Evolutionary conservation across 768 basidiomycete genomes (phyloP).

Genomic region (Boletus rufocinnamomeus): DNA sequence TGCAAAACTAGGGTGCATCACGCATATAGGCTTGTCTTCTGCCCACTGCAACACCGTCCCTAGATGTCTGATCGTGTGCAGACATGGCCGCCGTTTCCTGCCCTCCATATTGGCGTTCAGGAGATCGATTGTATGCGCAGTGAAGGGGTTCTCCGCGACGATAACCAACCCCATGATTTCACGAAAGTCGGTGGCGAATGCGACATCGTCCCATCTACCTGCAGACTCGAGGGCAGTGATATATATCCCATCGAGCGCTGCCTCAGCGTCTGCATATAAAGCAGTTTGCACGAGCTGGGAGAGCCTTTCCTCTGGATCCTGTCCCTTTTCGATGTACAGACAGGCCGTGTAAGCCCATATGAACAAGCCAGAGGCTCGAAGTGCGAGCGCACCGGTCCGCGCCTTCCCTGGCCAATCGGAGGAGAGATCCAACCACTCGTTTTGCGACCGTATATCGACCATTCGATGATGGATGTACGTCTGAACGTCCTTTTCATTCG

Average conservation of each 20-base stretch:
- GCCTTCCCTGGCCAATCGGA: slow-evolving; percentile 34
- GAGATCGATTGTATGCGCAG: slow-evolving; percentile 28
- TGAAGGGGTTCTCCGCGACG: slow-evolving; percentile 33
- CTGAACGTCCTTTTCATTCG: slow-evolving; percentile 29
- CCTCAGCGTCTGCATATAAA: slow-evolving; percentile 29
- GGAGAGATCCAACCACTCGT: slow-evolving; percentile 29
- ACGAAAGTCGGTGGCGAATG: slow-evolving; percentile 33
- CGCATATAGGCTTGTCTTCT: slow-evolving; percentile 29
- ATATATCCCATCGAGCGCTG: slow-evolving; percentile 33
- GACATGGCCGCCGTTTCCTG: slow-evolving; percentile 26
- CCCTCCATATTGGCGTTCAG: slow-evolving; percentile 20
- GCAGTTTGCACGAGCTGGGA: slow-evolving; percentile 23
- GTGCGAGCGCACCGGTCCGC: slow-evolving; percentile 17
- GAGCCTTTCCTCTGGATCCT: slow-evolving; percentile 35
- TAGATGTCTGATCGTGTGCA: slow-evolving; percentile 33
- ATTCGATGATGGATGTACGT: slow-evolving; percentile 30
- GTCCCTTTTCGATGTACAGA: slow-evolving; percentile 33
- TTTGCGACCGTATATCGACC: slow-evolving; percentile 29
- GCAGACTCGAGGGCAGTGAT: slow-evolving; percentile 34
- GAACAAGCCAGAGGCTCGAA: slow-evolving; percentile 36
- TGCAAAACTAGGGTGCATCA: slow-evolving; percentile 37
- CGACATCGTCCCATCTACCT: slow-evolving; percentile 33
- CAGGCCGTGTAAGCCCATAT: slow-evolving; percentile 38
- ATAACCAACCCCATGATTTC: slow-evolving; percentile 35
- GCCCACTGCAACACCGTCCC: slow-evolving; percentile 32